phyloP scores from a whole-genome alignment of 2,329 filamentous ascomycete species.

The Claviceps cyperi region DNA sequence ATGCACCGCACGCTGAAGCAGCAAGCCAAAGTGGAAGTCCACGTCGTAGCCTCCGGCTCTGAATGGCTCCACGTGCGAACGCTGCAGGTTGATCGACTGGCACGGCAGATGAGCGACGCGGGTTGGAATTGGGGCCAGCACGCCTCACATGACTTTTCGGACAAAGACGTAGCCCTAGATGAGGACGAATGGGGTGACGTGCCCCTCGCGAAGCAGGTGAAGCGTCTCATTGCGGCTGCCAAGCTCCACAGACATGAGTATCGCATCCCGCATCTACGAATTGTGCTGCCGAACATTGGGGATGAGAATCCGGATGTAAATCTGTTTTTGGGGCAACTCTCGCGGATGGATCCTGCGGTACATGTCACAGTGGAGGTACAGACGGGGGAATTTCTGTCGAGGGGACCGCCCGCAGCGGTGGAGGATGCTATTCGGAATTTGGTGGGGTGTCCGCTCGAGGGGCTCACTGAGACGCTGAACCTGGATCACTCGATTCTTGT shows the following conservation, averaged over 20 bases:
- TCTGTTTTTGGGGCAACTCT: conserved; percentile 18
- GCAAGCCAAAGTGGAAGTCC: conserved; percentile 19
- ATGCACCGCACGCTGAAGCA: conserved; percentile 19
- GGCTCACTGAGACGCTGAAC: conserved; percentile 23
- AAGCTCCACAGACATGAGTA: conserved; percentile 23
- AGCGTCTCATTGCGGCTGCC: conserved; percentile 22
- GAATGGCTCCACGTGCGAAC: conserved; percentile 21
- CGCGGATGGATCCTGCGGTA: conserved; percentile 17
- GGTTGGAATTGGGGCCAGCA: conserved; percentile 28
- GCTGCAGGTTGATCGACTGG: conserved; percentile 18
- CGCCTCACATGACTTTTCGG: conserved; percentile 1
- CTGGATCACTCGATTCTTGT: conserved; percentile 28
- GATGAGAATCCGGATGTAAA: conserved; percentile 17
- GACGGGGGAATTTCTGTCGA: conserved; percentile 13
- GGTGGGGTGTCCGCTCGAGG: conserved; percentile 16
- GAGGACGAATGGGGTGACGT: conserved; percentile 21
- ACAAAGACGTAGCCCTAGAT: conserved; percentile 12
- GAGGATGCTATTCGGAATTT: conserved; percentile 17
- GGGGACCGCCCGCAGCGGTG: conserved; percentile 11
- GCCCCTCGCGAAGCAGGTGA: conserved; percentile 18
- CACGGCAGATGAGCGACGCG: conserved; percentile 25
- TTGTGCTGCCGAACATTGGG: conserved; percentile 20
- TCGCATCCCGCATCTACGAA: conserved; percentile 19
- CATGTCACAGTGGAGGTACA: conserved; percentile 19
- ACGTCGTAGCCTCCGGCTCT: conserved; percentile 20